Evolutionary conservation across 2,329 filamentous ascomycete species (phyloP).

Genomic region (Colletotrichum filicis): DNA sequence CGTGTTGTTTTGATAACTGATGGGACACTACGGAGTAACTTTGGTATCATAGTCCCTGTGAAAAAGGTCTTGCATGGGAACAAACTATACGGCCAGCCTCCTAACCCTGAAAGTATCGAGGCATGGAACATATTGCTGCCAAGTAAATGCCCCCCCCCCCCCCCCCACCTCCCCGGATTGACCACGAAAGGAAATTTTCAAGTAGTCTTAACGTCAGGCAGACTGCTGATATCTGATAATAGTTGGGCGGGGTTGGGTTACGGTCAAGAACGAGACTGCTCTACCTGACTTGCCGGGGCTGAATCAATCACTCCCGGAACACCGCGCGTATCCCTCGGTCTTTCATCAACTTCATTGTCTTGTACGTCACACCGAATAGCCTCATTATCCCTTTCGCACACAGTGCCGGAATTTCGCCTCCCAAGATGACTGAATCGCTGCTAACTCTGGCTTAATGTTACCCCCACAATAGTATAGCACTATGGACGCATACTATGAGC

Average conservation of each 20-base stretch:
- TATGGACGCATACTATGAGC: no score
- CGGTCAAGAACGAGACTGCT: neutral
- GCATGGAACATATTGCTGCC: neutral
- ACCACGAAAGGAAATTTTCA: no score
- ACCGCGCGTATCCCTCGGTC: neutral
- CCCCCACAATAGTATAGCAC: no score
- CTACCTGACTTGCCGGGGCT: constrained; percentile 2
- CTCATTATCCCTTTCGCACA: no score
- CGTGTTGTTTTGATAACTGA: no score
- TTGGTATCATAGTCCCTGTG: neutral
- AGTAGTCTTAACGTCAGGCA: no score
- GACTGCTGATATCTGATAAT: neutral
- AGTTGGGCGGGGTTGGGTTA: neutral
- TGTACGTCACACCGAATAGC: constrained; percentile 2
- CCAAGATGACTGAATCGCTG: no score
- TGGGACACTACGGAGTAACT: no score
- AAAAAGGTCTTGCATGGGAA: neutral
- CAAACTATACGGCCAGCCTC: neutral
- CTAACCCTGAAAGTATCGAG: no score
- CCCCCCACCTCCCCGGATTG: no score
- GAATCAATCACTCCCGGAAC: neutral
- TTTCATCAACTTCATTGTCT: constrained; percentile 37
- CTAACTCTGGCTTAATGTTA: no score
- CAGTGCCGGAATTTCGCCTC: no score
- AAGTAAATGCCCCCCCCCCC: neutral